Base-by-base conservation (phyloP, 1,139 yeast genomes). In the Kodamaea sp. region DNA sequence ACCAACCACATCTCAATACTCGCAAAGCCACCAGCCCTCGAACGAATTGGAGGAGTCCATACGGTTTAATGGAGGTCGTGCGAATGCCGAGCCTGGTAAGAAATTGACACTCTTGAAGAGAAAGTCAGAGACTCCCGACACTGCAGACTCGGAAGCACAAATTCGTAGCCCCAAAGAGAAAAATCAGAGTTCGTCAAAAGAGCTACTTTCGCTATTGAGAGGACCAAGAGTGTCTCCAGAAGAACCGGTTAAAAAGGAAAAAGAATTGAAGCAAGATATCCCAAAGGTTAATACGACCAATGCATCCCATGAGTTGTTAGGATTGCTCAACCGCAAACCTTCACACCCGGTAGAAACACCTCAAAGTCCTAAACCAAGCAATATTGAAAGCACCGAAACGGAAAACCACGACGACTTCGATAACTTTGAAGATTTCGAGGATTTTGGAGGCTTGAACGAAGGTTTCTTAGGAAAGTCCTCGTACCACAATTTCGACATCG, bases 401-500 rank as follows among this genome's bases (percentile, higher is more conserved):
- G 43, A 41, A 15, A 40, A 44, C 11, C 42, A 42, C 30, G 55
- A 48, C 15, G 40, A 45, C 13, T 51, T 49, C 22, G 59, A 57
- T 29, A 46, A 51, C 26, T 63, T 63, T 35, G 72, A 66, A 24
- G 63, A 66, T 37, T 66, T 67, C 41, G 69, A 64, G 28, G 64
- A 65, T 34, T 60, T 52, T 34, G 62, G 61, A 26, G 63, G 61
- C 29, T 47, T 57, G 29, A 50, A 59, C 31, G 53, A 54, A 15
- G 34, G 43, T 33, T 32, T 44, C 37, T 24, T 37, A 31, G 41
- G 42, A 31, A 41, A 45, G 34, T 34, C 48, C 26, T 31, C 35
- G 25, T 47, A 52, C 26, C 47, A 47, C 35, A 47, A 47, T 26
- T 60, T 62, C 40, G 70, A 61, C 30, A 55, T 61, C 23, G 73